These are phyloP conservation scores for Paralagenidium karlingii DNA, from an alignment of 352 stramenopile species.

Conservation along the genomic window DNA sequence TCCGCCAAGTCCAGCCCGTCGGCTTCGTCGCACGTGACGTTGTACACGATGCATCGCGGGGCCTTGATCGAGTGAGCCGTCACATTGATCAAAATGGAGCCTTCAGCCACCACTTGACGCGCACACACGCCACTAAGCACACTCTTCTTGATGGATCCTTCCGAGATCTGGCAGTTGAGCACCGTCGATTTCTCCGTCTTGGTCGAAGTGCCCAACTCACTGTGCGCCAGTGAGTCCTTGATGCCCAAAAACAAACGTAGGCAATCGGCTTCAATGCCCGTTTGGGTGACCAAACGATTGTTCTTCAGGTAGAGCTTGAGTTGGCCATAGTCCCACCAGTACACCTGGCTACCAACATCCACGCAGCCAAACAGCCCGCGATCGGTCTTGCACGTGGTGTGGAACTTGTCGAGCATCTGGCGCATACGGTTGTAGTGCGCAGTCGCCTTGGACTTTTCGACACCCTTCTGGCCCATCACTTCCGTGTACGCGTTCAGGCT, in stretches of 20 bases:
- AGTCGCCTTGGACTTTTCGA: constrained; percentile 42
- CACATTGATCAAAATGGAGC: constrained; percentile 97
- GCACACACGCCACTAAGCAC: constrained; percentile 88
- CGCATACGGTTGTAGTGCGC: constrained; percentile 90
- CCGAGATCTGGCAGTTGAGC: constrained; percentile 65
- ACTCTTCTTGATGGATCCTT: constrained; percentile 50
- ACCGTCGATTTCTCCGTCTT: constrained; percentile 53
- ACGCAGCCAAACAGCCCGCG: constrained; percentile 94
- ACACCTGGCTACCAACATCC: constrained; percentile 93
- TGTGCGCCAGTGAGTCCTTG: constrained; percentile 62
- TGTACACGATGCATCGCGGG: constrained; percentile 94
- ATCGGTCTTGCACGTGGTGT: constrained; percentile 19
- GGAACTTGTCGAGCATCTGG: constrained; percentile 81
- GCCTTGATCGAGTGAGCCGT: constrained; percentile 93
- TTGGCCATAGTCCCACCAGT: constrained; percentile 99
- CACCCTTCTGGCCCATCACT: constrained; percentile 93
- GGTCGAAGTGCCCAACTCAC: constrained; percentile 43
- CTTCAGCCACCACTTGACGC: constrained; percentile 84
- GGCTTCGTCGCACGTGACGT: constrained; percentile 88
- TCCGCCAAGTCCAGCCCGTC: constrained; percentile 87
- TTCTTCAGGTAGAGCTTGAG: constrained; percentile 98
- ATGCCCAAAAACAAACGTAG: constrained; percentile 72
- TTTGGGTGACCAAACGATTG: constrained; percentile 89
- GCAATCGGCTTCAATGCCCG: constrained; percentile 64
- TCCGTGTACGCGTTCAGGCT: constrained; percentile 84